phyloP scores from a whole-genome alignment of 73 alveolate species.

The Paramecium sonneborni region DNA sequence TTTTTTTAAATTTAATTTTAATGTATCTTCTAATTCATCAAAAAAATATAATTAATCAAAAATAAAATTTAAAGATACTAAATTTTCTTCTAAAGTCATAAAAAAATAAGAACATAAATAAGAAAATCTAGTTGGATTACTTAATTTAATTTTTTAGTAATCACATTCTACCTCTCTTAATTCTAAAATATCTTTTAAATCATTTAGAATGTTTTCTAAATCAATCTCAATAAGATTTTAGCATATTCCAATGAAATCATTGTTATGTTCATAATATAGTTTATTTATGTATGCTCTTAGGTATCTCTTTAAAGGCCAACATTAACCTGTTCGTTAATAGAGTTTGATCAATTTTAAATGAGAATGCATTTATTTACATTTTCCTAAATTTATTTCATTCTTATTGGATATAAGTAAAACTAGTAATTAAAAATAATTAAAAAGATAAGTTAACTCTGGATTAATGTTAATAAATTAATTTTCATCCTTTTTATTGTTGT shows the following conservation, averaged over 20 bases:
- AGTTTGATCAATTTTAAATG: not conserved
- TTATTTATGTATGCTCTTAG: constrained; percentile 29
- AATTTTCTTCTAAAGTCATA: not conserved
- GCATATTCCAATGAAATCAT: not conserved
- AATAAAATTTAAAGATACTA: not conserved
- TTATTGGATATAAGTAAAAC: not conserved
- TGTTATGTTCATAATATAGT: not conserved
- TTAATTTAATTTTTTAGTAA: not conserved
- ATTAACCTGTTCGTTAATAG: not conserved
- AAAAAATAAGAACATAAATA: constrained; percentile 12
- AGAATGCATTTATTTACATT: constrained; percentile 50
- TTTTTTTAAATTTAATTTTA: not conserved
- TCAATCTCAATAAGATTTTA: not conserved
- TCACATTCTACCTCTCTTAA: not conserved
- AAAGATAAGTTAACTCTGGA: constrained; percentile 37
- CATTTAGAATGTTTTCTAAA: constrained; percentile 1
- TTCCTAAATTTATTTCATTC: constrained; percentile 22
- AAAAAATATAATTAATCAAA: not conserved
- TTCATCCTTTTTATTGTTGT: not conserved
- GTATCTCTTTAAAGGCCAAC: constrained; percentile 46
- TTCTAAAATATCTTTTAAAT: not conserved
- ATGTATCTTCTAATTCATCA: constrained; percentile 33
- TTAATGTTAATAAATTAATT: not conserved
- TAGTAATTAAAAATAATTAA: constrained; percentile 7
- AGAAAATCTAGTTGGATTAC: constrained; percentile 10